phyloP scores from a whole-genome alignment of 805 yeast species.

The Hanseniaspora vineae region DNA sequence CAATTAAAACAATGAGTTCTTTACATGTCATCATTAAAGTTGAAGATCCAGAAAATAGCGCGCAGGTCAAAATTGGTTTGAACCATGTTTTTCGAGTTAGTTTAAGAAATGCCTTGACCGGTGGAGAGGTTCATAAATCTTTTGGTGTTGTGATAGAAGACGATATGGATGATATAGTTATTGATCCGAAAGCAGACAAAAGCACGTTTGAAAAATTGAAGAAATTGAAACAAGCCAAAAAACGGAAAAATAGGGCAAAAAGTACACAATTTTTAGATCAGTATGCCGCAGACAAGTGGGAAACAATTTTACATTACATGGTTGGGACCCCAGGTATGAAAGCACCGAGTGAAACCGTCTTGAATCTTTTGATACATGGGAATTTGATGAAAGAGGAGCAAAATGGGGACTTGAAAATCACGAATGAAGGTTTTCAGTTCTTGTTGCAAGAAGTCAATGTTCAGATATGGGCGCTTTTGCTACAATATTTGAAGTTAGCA shows the following conservation, averaged over 20 bases:
- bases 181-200: not conserved
- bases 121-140: conserved; percentile 52
- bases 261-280: conserved; percentile 56
- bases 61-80: conserved; percentile 28
- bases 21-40: conserved; percentile 61
- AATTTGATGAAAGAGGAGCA: conserved; percentile 67
- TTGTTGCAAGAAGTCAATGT: conserved; percentile 83
- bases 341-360: conserved; percentile 70
- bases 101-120: conserved; percentile 74
- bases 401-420: conserved; percentile 45
- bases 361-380: conserved; percentile 62
- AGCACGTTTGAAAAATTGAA: conserved; percentile 1
- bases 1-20: conserved; percentile 61
- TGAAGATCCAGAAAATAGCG: conserved; percentile 23
- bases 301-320: conserved; percentile 89
- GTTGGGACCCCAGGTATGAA: conserved; percentile 74
- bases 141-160: conserved; percentile 62
- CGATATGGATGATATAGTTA: conserved; percentile 40
- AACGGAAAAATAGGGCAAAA: not conserved
- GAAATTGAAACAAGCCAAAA: not conserved
- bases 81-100: conserved; percentile 65
- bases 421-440: conserved; percentile 90
- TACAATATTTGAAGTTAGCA: conserved; percentile 79
- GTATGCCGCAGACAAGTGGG: conserved; percentile 87
- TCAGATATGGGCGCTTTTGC: conserved; percentile 83